A percentile compares a stretch with the other conserved stretches of the same genome.
These are phyloP conservation scores for Silene latifolia DNA, from an alignment of 148 eudicot genomes.

Conservation along the genomic window DNA sequence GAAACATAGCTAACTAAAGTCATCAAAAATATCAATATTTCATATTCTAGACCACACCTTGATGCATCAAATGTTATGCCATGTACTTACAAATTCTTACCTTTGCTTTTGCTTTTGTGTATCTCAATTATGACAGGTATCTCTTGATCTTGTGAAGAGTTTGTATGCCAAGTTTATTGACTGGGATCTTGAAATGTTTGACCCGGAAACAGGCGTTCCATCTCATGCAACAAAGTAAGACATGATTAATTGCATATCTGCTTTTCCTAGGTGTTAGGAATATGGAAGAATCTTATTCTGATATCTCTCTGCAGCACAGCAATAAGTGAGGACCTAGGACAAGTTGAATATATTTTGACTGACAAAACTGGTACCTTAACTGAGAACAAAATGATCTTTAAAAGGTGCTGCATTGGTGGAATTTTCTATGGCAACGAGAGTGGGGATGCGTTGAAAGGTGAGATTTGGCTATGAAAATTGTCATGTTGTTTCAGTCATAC, in stretches of 20 bases:
- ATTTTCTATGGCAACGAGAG: conserved; percentile 81
- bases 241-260: conserved; percentile 13
- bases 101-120: conserved; percentile 12
- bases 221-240: conserved; percentile 87
- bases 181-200: conserved; percentile 94
- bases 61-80: neutral
- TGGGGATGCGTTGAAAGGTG: conserved; percentile 93
- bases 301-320: conserved; percentile 85
- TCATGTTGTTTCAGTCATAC: neutral
- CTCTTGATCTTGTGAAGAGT: conserved; percentile 94
- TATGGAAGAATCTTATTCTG: conserved; percentile 3
- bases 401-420: conserved; percentile 80
- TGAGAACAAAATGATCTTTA: conserved; percentile 92
- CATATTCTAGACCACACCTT: neutral
- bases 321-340: conserved; percentile 98
- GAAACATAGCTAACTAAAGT: neutral
- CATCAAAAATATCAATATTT: neutral
- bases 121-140: conserved; percentile 58
- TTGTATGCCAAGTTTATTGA: conserved; percentile 96
- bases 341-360: conserved; percentile 95
- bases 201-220: conserved; percentile 67
- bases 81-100: neutral
- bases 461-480: conserved; percentile 19
- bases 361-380: conserved; percentile 98
- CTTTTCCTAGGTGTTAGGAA: neutral